Conservation (phyloP, 768 basidiomycete species). For the Cystoderma amianthinum region DNA sequence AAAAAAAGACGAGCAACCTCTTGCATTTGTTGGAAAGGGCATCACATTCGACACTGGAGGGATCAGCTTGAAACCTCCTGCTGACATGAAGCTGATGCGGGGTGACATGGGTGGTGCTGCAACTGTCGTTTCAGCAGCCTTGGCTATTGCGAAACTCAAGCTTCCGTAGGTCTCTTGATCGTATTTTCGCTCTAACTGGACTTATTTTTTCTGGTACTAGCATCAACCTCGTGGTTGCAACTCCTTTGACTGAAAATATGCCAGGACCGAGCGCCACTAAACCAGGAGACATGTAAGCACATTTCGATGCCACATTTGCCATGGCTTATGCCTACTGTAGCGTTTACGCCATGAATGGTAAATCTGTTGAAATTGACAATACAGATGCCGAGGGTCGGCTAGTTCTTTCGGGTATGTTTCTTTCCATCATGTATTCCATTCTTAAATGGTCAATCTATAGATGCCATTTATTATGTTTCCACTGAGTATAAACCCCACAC, state of each 20-base stretch:
- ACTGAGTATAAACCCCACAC: constrained; percentile 76
- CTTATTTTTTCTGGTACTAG: constrained; percentile 23
- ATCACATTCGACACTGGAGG: constrained; percentile 89
- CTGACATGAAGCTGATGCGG: constrained; percentile 80
- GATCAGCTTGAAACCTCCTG: constrained; percentile 76
- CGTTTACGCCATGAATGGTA: constrained; percentile 84
- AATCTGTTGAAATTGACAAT: constrained; percentile 81
- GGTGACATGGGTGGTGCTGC: constrained; percentile 91
- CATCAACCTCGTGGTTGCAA: constrained; percentile 67
- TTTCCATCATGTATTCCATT: neutral
- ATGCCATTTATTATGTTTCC: constrained; percentile 80
- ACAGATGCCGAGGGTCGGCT: constrained; percentile 83
- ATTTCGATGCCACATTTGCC: neutral
- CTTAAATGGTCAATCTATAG: constrained; percentile 21
- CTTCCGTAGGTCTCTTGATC: no score
- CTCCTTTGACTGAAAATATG: constrained; percentile 82
- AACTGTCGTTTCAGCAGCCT: constrained; percentile 61
- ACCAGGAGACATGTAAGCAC: constrained; percentile 77
- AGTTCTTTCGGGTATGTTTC: constrained; percentile 54
- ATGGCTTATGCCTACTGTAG: constrained; percentile 13
- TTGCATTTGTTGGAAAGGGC: constrained; percentile 82
- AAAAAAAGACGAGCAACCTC: constrained; percentile 46
- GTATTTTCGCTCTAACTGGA: neutral
- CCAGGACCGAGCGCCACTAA: constrained; percentile 70
- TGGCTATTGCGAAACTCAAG: constrained; percentile 75